Evolutionary conservation across 352 stramenopile genomes (phyloP), one percentile per base, ranked within the genome.

Genomic region (Globisporangium radiosum): DNA sequence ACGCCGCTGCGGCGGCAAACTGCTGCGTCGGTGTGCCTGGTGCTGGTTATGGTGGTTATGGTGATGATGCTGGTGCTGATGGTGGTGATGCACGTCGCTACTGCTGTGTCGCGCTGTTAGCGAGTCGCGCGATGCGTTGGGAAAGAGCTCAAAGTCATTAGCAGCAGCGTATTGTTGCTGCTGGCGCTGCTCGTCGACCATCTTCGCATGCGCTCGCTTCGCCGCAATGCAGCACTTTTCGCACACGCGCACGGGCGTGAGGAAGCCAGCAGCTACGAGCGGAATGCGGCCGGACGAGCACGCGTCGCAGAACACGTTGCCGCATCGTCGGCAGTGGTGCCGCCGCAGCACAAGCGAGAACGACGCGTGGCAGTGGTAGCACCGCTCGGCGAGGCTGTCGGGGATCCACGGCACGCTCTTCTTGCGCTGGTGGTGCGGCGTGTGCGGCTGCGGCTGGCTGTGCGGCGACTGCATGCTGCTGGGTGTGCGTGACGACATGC

Each of bases 301-400:
- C 13, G 78, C 68, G 52, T 96, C 86, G 67, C 92, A 97, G 63
- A 97, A 97, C 8, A 97, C 76, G 47, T 90, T 89, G 5, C 92
- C 91, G 63, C 90, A 96, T 19, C 81, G 70, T 1, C 89, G 78
- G 58, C 90, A 96, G 69, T 96, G 87, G 56, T 97, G 90, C 14
- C 86, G 74, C 7, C 84, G 81, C 61, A 94, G 69, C 59, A 91
- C 75, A 25, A 94, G 69, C 43, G 78, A 81, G 66, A 92, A 94
- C 8, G 61, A 54, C 40, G 75, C 63, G 14, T 78, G 72, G 59
- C 85, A 94, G 42, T 65, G 60, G 65, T 94, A 94, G 63, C 85
- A 94, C 19, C 69, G 73, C 64, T 92, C 81, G 1, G 83, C 86
- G 15, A 95, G 76, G 39, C 69, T 83, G 60, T 95, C 85, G 33